Base-by-base conservation (phyloP, 768 basidiomycete genomes). In the Fistulinella prunicolor region DNA sequence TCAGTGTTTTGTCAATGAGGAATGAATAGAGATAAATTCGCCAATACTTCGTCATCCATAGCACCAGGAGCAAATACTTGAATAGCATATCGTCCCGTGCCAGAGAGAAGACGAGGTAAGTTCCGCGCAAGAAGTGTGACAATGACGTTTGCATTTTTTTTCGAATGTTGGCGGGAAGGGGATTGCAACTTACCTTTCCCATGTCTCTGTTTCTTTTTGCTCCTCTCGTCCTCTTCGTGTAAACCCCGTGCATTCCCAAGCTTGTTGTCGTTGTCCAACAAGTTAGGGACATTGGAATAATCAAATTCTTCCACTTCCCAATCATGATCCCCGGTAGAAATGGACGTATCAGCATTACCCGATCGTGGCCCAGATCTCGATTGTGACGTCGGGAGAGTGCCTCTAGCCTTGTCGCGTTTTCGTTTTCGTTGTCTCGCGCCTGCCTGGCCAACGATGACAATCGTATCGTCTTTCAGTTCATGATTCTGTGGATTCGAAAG, bases 401-500 rank as follows among this genome's bases (percentile, higher is more conserved):
- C 50, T 47, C 49, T 60, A 16, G 45, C 42, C 46, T 46, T 57
- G 44, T 57, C 60, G 19, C 58, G 51, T 48, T 53, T 64, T 51
- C 83, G 74, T 63, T 87, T 88, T 34, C 80, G 75, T 61, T 86
- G 86, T 70, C 82, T 82, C 61, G 77, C 73, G 44, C 76, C 71
- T 17, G 71, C 61, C 59, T 85, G 82, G 7, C 87, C 87, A 16
- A 89, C 86, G 13, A 86, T 75, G 6, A 90, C 79, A 44, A 92
- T 83, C 1, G 79, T 72, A 59, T 88, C 89, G 38, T 83, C 80
- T 26, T 69, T 68, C 17, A 62, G 63, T 28, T 60, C 34, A 21
- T 50, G 38, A 23, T 34, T 38, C 30, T 45, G 49, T 16, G 46
- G 26, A 14, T 53, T 54, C 34, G 51, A 42, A 42, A 44, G 47